A percentile compares a stretch with the other conserved stretches of the same genome.
phyloP scores from a whole-genome alignment of 2,329 filamentous ascomycete genomes.

The Xylaria sp. region DNA sequence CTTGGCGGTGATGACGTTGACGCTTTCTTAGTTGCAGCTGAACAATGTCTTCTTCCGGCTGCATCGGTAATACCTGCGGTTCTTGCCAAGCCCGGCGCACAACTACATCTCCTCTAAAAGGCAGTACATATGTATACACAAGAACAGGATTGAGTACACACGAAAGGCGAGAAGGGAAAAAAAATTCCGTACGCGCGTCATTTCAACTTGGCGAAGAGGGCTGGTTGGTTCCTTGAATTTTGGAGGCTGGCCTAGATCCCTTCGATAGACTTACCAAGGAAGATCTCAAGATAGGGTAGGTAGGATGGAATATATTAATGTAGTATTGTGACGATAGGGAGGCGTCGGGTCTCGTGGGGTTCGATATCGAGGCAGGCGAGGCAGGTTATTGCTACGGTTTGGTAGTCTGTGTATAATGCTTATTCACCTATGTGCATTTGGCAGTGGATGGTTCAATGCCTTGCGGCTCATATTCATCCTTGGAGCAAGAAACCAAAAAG shows the following conservation, averaged over 20 bases:
- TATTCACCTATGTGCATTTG: background rate
- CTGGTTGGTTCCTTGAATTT: background rate
- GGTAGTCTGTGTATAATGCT: too few species aligned
- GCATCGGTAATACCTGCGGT: background rate
- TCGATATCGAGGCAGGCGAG: background rate
- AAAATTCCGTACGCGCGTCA: slow-evolving; percentile 27
- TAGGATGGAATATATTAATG: background rate
- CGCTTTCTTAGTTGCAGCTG: slow-evolving; percentile 5
- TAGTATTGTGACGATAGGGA: background rate
- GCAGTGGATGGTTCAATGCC: too few species aligned
- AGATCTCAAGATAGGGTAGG: background rate
- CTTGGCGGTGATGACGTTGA: slow-evolving; percentile 2
- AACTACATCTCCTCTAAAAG: background rate
- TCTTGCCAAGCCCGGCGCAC: background rate
- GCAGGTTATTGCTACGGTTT: too few species aligned
- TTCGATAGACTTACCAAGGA: background rate
- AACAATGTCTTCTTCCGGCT: slow-evolving; percentile 4
- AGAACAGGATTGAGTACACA: background rate
- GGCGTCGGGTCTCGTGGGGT: background rate
- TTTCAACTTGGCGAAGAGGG: slow-evolving; percentile 25
- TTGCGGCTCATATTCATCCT: background rate
- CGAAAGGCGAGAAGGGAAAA: background rate
- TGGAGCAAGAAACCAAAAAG: background rate
- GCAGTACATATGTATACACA: background rate
- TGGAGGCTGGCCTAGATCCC: background rate